Conservation (phyloP, 768 basidiomycete species). For the Boletus vermiculosoides region DNA sequence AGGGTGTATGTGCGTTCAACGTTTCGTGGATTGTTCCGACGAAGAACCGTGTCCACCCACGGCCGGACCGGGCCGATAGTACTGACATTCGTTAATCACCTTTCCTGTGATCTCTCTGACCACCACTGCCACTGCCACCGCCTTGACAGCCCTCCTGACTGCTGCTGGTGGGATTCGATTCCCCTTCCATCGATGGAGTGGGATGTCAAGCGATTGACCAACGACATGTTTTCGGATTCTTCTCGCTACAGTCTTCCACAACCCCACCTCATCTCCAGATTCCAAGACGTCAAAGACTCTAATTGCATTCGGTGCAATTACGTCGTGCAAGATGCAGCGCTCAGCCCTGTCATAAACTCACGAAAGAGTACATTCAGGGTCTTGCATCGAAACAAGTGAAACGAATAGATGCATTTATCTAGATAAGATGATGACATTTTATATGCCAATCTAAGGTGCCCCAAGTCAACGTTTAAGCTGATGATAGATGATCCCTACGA, state of each 20-base stretch:
- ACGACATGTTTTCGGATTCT: conserved; percentile 51
- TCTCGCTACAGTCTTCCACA: conserved; percentile 49
- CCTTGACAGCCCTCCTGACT: conserved; percentile 76
- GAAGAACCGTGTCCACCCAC: too few species aligned
- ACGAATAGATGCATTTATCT: neutral
- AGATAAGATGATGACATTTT: neutral
- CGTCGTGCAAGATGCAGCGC: too few species aligned
- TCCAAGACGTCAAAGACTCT: conserved; percentile 40
- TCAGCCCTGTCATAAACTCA: neutral
- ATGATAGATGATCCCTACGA: neutral
- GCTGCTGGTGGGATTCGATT: conserved; percentile 58
- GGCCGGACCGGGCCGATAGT: too few species aligned
- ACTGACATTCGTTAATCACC: too few species aligned
- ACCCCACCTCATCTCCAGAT: conserved; percentile 46
- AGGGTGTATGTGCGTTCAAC: too few species aligned
- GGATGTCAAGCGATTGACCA: neutral
- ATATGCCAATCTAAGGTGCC: neutral
- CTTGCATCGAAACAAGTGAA: neutral
- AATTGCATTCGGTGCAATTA: conserved; percentile 61
- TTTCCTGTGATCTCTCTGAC: too few species aligned
- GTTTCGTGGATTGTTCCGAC: too few species aligned
- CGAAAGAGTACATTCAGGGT: neutral
- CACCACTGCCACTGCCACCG: too few species aligned
- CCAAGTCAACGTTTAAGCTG: neutral
- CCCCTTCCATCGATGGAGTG: neutral